phyloP scores from a whole-genome alignment of 768 basidiomycete species.

The Cyclocybe aegerita region DNA sequence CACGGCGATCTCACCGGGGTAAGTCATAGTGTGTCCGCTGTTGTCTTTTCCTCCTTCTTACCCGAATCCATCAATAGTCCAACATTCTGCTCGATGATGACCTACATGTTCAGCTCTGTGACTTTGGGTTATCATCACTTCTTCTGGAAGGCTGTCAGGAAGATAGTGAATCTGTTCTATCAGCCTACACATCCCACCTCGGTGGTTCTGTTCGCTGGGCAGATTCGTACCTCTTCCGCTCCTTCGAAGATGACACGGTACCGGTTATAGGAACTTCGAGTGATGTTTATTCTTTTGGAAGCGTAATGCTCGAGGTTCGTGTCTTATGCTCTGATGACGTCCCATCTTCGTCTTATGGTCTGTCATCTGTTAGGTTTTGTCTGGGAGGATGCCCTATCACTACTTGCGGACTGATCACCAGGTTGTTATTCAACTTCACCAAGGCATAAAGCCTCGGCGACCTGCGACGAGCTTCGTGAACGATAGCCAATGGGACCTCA shows the following conservation, averaged over 20 bases:
- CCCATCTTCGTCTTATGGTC: neutral
- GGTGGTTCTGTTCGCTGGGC: conserved; percentile 49
- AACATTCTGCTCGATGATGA: conserved; percentile 45
- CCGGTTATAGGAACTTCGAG: conserved; percentile 27
- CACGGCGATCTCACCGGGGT: conserved; percentile 46
- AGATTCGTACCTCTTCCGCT: conserved; percentile 39
- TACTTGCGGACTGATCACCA: conserved; percentile 36
- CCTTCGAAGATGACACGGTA: conserved; percentile 26
- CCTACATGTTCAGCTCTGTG: conserved; percentile 40
- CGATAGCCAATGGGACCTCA: conserved; percentile 40
- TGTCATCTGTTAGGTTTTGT: conserved; percentile 27
- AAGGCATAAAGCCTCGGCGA: conserved; percentile 38
- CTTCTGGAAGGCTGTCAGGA: conserved; percentile 29
- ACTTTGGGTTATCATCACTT: conserved; percentile 47
- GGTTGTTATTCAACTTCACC: conserved; percentile 41
- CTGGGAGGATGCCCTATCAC: conserved; percentile 41
- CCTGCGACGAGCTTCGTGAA: conserved; percentile 36
- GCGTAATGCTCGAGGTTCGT: conserved; percentile 41
- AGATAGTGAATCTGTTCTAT: conserved; percentile 23
- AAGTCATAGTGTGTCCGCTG: conserved; percentile 8
- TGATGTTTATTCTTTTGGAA: conserved; percentile 49
- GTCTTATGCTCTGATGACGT: neutral
- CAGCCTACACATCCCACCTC: conserved; percentile 27
- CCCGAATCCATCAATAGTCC: conserved; percentile 28
- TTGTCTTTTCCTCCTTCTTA: neutral